Percentiles rank a stretch among this genome's conserved stretches.
Conservation (phyloP, 2,329 filamentous ascomycete genomes). For the Monosporascus sp. region DNA sequence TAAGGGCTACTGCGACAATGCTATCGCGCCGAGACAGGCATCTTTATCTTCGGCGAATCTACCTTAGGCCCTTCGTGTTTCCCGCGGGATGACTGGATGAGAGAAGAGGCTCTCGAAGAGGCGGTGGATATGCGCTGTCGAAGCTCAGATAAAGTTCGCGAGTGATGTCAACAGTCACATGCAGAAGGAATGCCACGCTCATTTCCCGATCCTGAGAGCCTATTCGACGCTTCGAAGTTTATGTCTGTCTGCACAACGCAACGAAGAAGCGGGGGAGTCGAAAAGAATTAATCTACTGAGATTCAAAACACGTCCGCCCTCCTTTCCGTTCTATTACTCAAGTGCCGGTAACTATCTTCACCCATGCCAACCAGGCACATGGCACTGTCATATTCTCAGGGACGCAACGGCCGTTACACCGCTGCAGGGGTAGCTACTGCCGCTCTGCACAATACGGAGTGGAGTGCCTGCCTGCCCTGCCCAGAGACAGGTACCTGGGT, state of each 20-base stretch:
- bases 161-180: not conserved
- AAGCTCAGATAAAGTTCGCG: not conserved
- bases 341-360: conserved; percentile 4
- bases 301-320: no score
- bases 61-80: not conserved
- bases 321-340: not conserved
- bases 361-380: no score
- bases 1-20: not conserved
- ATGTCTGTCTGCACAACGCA: not conserved
- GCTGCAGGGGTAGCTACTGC: no score
- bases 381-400: no score
- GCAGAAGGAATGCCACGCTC: not conserved
- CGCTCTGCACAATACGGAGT: no score
- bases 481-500: no score
- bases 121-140: not conserved
- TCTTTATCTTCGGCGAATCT: not conserved
- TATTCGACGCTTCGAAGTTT: not conserved
- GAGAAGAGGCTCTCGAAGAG: not conserved
- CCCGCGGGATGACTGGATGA: not conserved
- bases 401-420: no score
- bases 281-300: no score
- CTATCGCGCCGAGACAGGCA: not conserved
- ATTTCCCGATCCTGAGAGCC: not conserved
- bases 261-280: no score
- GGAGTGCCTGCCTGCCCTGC: no score